Evolutionary conservation across 495 filamentous ascomycete genomes (phyloP).

Genomic region (Trichoderma reesei): DNA sequence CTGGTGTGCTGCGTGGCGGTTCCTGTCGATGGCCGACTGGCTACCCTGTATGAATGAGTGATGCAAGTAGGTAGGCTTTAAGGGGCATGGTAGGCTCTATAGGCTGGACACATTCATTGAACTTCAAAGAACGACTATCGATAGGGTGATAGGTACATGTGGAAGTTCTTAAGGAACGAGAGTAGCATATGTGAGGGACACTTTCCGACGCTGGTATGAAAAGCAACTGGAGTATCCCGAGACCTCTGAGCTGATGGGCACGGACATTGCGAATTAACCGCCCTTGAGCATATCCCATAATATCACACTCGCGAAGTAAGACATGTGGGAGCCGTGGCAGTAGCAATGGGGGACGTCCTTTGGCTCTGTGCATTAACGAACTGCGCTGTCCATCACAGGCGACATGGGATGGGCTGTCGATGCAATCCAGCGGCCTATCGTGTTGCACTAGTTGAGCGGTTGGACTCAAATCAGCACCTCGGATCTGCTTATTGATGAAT

Average conservation of each 20-base stretch:
- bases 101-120: too few relatives aligned
- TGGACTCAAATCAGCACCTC: background rate
- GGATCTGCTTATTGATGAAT: background rate
- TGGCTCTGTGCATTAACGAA: background rate
- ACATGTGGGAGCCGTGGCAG: background rate
- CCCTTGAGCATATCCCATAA: background rate
- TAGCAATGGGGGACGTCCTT: background rate
- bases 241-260: background rate
- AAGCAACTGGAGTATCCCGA: background rate
- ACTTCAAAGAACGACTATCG: too few relatives aligned
- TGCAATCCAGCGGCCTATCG: background rate
- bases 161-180: too few relatives aligned
- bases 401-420: background rate
- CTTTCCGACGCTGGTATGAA: background rate
- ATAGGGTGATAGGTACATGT: too few relatives aligned
- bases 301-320: background rate
- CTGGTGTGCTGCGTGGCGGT: too few relatives aligned
- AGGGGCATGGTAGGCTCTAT: too few relatives aligned
- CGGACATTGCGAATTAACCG: background rate
- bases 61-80: too few relatives aligned
- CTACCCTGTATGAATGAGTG: too few relatives aligned
- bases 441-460: background rate
- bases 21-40: too few relatives aligned
- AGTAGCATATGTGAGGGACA: background rate
- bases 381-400: background rate